Evolutionary conservation across 495 filamentous ascomycete species (phyloP).

Genomic region (Poronia punctata): DNA sequence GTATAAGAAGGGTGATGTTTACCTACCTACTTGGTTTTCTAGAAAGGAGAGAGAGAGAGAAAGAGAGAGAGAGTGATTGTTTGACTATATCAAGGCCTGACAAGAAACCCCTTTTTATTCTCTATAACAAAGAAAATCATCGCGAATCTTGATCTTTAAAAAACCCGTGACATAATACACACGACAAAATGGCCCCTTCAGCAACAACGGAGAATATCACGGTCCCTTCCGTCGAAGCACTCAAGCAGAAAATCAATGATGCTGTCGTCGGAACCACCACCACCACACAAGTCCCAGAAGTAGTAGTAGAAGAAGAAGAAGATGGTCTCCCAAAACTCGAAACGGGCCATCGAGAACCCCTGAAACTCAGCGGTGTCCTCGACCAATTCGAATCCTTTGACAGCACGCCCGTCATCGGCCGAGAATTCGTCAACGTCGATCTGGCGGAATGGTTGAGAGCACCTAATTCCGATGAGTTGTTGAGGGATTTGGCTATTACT

Average conservation of each 20-base stretch:
- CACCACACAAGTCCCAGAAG: constrained; percentile 6
- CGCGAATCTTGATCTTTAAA: too few relatives aligned
- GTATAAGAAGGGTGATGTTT: too few relatives aligned
- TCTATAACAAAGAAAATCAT: too few relatives aligned
- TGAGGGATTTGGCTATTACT: constrained; percentile 61
- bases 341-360: constrained; percentile 28
- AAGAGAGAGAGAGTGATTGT: too few relatives aligned
- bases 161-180: too few relatives aligned
- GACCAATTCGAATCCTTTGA: constrained; percentile 56
- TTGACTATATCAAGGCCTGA: too few relatives aligned
- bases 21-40: too few relatives aligned
- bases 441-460: constrained; percentile 54
- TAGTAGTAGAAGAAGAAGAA: too few relatives aligned
- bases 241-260: constrained; percentile 24
- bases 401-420: constrained; percentile 60
- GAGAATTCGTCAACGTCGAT: constrained; percentile 53
- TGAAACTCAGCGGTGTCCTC: constrained; percentile 44
- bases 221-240: constrained; percentile 15
- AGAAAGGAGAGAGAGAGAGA: too few relatives aligned
- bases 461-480: constrained; percentile 57
- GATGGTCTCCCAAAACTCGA: constrained; percentile 16
- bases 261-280: constrained; percentile 10
- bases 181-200: constrained; percentile 19
- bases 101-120: too few relatives aligned
- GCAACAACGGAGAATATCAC: constrained; percentile 21